Percentiles rank a stretch among this genome's conserved stretches.
Conservation (phyloP, 768 basidiomycete genomes). For the Russula sp. region DNA sequence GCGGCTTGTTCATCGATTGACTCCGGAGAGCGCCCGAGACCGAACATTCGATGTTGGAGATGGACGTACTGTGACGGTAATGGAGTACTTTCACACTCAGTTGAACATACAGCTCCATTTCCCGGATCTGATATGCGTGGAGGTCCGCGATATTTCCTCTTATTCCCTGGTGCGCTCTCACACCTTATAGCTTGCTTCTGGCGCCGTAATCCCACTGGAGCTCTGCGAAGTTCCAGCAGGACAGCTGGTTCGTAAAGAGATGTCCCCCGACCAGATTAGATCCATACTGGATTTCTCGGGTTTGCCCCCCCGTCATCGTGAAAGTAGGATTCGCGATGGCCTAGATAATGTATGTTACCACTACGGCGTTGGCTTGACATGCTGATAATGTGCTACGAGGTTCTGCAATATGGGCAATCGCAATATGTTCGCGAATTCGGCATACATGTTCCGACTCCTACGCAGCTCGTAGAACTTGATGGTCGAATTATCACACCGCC, state of each 20-base stretch:
- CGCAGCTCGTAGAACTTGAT: constrained; percentile 51
- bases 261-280: constrained; percentile 61
- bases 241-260: constrained; percentile 68
- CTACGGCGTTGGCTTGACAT: background rate
- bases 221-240: constrained; percentile 59
- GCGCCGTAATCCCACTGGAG: constrained; percentile 65
- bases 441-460: constrained; percentile 48
- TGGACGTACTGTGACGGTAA: constrained; percentile 54
- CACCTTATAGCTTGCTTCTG: constrained; percentile 50
- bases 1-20: constrained; percentile 62
- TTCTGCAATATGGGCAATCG: constrained; percentile 44
- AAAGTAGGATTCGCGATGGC: constrained; percentile 52
- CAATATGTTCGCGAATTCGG: constrained; percentile 69
- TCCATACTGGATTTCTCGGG: constrained; percentile 69
- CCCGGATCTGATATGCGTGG: constrained; percentile 66
- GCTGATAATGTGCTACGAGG: constrained; percentile 39
- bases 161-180: background rate
- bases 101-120: constrained; percentile 53
- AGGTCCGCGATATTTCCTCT: constrained; percentile 44
- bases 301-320: constrained; percentile 54
- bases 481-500: constrained; percentile 65
- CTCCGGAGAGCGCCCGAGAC: constrained; percentile 48
- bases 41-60: constrained; percentile 53
- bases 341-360: constrained; percentile 44
- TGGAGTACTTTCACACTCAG: constrained; percentile 54